Evolutionary conservation across 2,329 filamentous ascomycete species (phyloP), one percentile per base, ranked within the genome.

Genomic region (Dactylellina sp.): DNA sequence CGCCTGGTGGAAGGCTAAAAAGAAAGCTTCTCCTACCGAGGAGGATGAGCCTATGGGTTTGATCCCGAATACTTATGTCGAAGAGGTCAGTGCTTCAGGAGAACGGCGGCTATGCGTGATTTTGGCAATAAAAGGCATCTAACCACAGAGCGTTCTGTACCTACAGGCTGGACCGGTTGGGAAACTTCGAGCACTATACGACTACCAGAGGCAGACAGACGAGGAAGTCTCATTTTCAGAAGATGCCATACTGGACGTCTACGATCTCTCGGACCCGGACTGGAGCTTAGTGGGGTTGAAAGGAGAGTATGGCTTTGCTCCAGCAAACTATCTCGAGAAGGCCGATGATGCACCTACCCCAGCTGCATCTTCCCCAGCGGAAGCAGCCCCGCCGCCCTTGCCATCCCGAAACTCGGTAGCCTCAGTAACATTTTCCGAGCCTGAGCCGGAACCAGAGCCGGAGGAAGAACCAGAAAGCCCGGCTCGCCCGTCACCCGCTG

Each of bases 1-100:
- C 81, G 88, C 92, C 80, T 98, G 95, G 95, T 98, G 95, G 95
- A 95, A 89, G 81, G 92, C 91, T 52, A 97, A 96, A 85, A 97
- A 96, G 85, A 92, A 89, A 83, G 92, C 93, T 76, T 87, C 87
- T 32, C 86, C 84, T 24, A 91, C 93, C 39, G 93, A 96, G 46
- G 93, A 96, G 44, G 93, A 97, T 46, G 93, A 97, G 82, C 93
- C 93, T 1, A 88, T 92, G 78, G 93, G 93, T 72, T 83, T 97
- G 80, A 89, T 99, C 71, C 95, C 95, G 12, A 93, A 91, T 80
- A 99, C 97, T 81, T 99, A 99, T 81, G 86, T 99, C 65, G 90
- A 97, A 84, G 89, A 96, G 89, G 93, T 96, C 84, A 83, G 88
- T 81, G 66, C 37, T 59, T 65, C 50, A 57, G 46, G 55, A 56